Percentiles rank a stretch among this genome's conserved stretches.
Conservation (phyloP, 2,329 filamentous ascomycete genomes). For the Aspergillus hortae region DNA sequence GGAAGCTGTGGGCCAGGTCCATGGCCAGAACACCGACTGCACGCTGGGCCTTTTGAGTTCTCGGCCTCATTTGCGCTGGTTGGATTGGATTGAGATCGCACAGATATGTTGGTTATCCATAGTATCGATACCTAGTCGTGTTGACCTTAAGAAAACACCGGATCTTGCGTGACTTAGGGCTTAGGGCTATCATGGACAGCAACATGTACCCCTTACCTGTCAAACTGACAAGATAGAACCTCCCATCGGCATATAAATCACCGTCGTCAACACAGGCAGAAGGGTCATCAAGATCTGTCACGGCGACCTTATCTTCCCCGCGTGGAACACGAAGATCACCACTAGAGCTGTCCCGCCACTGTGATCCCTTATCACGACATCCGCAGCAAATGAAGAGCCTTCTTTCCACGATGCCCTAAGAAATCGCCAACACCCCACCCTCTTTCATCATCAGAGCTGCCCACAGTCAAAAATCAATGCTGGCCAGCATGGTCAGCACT, state of each 20-base stretch:
- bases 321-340: neutral
- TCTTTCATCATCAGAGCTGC: slow-evolving; percentile 3
- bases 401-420: neutral
- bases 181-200: too few relatives aligned
- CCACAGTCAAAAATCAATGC: neutral
- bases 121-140: too few relatives aligned
- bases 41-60: neutral
- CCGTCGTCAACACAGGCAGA: too few relatives aligned
- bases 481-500: neutral
- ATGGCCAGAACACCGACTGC: neutral
- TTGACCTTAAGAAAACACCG: too few relatives aligned
- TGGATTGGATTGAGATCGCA: too few relatives aligned
- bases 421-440: neutral
- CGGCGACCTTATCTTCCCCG: neutral
- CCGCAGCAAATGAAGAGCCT: slow-evolving; percentile 18
- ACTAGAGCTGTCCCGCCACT: neutral
- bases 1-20: slow-evolving; percentile 2
- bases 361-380: slow-evolving; percentile 21
- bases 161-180: too few relatives aligned
- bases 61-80: neutral
- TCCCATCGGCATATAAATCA: too few relatives aligned
- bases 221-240: too few relatives aligned
- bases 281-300: neutral
- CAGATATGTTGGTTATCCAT: too few relatives aligned
- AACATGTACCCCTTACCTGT: too few relatives aligned